Evolutionary conservation across 228 moss, liverwort and hornwort genomes (phyloP).

Genomic region (Sphagnum fallax): DNA sequence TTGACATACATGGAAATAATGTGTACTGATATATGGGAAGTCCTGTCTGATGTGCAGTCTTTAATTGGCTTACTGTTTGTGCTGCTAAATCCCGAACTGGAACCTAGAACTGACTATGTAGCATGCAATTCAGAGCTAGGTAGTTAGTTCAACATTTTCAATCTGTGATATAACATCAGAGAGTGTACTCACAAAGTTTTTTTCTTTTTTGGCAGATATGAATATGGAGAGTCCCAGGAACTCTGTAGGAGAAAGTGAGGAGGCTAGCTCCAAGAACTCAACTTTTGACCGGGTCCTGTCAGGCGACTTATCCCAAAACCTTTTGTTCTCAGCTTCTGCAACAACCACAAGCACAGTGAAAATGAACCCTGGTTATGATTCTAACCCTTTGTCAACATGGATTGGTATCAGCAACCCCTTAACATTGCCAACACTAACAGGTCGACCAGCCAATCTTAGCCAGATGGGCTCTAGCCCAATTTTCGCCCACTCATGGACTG

Average conservation of each 20-base stretch:
- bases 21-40: too few relatives aligned
- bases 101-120: too few relatives aligned
- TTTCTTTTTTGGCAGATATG: too few relatives aligned
- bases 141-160: too few relatives aligned
- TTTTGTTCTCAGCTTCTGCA: slow-evolving; percentile 34
- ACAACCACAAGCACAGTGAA: slow-evolving; percentile 4
- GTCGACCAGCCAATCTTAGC: slow-evolving; percentile 27
- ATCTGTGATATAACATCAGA: too few relatives aligned
- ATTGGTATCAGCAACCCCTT: slow-evolving; percentile 20
- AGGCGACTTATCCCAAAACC: slow-evolving; percentile 16
- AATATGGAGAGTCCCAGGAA: slow-evolving; percentile 39
- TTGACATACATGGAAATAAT: too few relatives aligned
- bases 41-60: too few relatives aligned
- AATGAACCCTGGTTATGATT: background rate
- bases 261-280: slow-evolving; percentile 54
- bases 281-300: slow-evolving; percentile 34
- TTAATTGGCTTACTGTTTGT: too few relatives aligned
- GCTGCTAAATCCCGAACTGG: too few relatives aligned
- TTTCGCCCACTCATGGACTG: slow-evolving; percentile 62
- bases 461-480: slow-evolving; percentile 58
- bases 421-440: slow-evolving; percentile 38
- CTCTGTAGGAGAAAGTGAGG: slow-evolving; percentile 54
- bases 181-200: too few relatives aligned
- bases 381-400: background rate
- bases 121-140: too few relatives aligned